These are phyloP conservation scores for Geotrichum cucujoidarum DNA, from an alignment of 1,139 yeast genomes.

Conservation along the genomic window DNA sequence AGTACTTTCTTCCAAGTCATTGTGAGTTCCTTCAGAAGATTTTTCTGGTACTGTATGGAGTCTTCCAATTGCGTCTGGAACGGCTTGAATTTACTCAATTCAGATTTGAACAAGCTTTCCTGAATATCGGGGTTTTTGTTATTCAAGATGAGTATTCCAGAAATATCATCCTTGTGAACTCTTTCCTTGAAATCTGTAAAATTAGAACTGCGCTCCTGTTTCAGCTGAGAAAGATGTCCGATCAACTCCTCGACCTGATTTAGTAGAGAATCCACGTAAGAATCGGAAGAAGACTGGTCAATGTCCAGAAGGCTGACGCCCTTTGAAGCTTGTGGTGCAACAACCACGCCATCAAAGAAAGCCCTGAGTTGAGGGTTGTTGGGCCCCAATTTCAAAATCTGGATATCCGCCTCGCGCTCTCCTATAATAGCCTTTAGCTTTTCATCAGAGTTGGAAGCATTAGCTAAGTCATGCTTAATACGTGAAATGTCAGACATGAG, in stretches of 20 bases:
- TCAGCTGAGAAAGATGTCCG: slow-evolving; percentile 44
- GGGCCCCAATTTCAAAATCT: slow-evolving; percentile 36
- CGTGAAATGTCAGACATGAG: slow-evolving; percentile 50
- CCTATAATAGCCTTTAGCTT: slow-evolving; percentile 46
- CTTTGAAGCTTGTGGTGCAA: slow-evolving; percentile 22
- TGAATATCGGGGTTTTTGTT: slow-evolving; percentile 56
- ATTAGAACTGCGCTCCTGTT: slow-evolving; percentile 57
- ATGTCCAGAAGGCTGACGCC: slow-evolving; percentile 53
- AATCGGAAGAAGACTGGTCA: slow-evolving; percentile 44
- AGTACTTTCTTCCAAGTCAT: slow-evolving; percentile 53
- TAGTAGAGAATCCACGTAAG: slow-evolving; percentile 44
- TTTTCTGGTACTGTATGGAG: slow-evolving; percentile 59
- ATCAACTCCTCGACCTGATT: slow-evolving; percentile 44
- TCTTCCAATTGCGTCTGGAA: slow-evolving; percentile 63
- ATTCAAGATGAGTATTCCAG: slow-evolving; percentile 67
- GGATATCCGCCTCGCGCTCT: slow-evolving; percentile 38
- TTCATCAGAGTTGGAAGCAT: slow-evolving; percentile 64
- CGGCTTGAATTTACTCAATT: slow-evolving; percentile 71
- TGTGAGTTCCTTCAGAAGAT: slow-evolving; percentile 53
- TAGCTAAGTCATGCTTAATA: slow-evolving; percentile 59
- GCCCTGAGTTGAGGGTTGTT: slow-evolving; percentile 30
- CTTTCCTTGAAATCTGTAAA: slow-evolving; percentile 62
- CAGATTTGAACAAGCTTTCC: slow-evolving; percentile 59
- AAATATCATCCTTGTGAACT: slow-evolving; percentile 80
- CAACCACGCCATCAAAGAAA: slow-evolving; percentile 27